Evolutionary conservation across 2,329 filamentous ascomycete species (phyloP).

Genomic region (Claviceps capensis): DNA sequence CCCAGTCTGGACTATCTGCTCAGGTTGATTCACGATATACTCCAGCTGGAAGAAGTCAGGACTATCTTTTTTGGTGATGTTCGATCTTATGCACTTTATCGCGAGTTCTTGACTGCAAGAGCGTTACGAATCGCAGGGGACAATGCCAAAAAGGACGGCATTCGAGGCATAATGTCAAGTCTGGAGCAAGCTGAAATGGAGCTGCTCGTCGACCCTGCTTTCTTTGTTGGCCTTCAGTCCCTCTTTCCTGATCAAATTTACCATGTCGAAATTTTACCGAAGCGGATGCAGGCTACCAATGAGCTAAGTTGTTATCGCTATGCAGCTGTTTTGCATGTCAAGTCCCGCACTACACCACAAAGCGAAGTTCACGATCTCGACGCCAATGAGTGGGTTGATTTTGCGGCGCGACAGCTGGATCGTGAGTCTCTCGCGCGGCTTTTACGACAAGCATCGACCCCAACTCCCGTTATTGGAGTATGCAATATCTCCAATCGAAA

Average conservation of each 20-base stretch:
- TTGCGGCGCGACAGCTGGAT: background rate
- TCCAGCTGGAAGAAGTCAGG: background rate
- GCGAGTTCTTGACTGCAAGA: slow-evolving; percentile 6
- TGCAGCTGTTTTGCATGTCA: slow-evolving; percentile 11
- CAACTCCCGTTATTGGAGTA: background rate
- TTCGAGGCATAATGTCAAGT: slow-evolving; percentile 5
- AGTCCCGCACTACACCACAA: background rate
- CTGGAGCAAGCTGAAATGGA: slow-evolving; percentile 10
- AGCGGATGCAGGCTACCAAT: slow-evolving; percentile 13
- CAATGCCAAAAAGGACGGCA: background rate
- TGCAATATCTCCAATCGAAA: background rate
- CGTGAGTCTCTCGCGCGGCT: background rate
- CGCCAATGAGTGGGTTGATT: slow-evolving; percentile 2
- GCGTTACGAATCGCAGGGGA: background rate
- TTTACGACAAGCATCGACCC: background rate
- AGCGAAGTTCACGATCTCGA: background rate
- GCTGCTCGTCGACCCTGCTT: slow-evolving; percentile 13
- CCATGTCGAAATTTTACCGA: slow-evolving; percentile 15
- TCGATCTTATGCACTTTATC: slow-evolving; percentile 9
- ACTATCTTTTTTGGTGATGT: slow-evolving; percentile 12
- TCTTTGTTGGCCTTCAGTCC: slow-evolving; percentile 10
- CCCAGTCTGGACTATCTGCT: slow-evolving; percentile 14
- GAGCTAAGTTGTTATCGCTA: slow-evolving; percentile 15
- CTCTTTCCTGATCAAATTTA: slow-evolving; percentile 8
- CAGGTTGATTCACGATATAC: slow-evolving; percentile 6